Conservation (phyloP, 2,329 filamentous ascomycete species). For the Talaromyces sp. region DNA sequence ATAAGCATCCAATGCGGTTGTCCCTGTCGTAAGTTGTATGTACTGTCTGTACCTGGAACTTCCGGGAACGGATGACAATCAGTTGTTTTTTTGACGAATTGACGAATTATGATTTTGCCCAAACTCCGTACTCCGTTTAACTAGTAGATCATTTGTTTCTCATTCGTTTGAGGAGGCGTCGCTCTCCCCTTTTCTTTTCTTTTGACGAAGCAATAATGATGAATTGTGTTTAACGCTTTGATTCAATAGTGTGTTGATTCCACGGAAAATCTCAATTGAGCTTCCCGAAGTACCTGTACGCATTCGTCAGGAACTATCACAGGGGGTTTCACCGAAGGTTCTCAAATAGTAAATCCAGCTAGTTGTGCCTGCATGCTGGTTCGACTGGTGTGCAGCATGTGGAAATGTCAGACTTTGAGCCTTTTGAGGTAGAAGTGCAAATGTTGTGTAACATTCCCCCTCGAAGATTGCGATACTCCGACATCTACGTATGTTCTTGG, state of each 20-base stretch:
- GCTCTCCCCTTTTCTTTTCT: background rate
- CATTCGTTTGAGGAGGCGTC: background rate
- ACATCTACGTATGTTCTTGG: background rate
- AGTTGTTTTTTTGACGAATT: background rate
- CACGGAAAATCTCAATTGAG: background rate
- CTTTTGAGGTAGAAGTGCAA: background rate
- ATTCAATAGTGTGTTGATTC: background rate
- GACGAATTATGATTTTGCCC: background rate
- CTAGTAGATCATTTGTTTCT: background rate
- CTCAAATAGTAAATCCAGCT: background rate
- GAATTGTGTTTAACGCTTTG: background rate
- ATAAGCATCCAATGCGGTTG: background rate
- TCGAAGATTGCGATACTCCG: background rate
- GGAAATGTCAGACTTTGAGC: background rate
- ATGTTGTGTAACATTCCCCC: background rate
- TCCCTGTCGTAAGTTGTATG: background rate
- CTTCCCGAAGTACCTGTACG: background rate
- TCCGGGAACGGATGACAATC: background rate
- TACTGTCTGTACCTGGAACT: background rate
- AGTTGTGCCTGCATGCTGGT: background rate
- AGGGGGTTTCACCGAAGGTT: background rate
- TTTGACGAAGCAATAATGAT: background rate
- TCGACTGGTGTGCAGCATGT: background rate
- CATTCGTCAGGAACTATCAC: background rate
- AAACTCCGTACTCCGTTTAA: constrained; percentile 10